Evolutionary conservation across 78 protist species (phyloP), one percentile per base, ranked within the genome.

Genomic region (Dictyostelium firmibasis): DNA sequence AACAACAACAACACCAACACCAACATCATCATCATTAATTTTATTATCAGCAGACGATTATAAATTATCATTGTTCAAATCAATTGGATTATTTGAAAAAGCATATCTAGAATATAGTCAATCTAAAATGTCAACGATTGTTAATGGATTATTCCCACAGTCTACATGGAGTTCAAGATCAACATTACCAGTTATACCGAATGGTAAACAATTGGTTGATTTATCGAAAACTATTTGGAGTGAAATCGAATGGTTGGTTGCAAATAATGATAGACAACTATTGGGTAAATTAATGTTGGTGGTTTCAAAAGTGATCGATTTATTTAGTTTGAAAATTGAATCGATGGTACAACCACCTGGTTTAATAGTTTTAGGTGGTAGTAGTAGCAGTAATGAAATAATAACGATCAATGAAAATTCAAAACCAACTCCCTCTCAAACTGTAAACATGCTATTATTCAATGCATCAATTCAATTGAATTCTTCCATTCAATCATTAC

Each of bases 191-290:
- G 33, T 6, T 43, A 29, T 23, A 62, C 87, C 69, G 25, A 76
- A 69, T 8, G 27, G 64, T 13, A 89, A 89, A 33, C 94, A 89
- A 43, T 41, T 89, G 79, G 82, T 89, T 4, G 94, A 89, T 29
- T 60, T 89, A 10, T 89, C 94, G 23, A 78, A 81, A 62, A 41
- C 41, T 1, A 81, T 89, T 33, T 89, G 94, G 94, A 35, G 82
- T 38, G 86, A 81, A 75, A 81, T 89, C 10, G 94, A 89, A 47
- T 38, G 20, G 50, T 14, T 82, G 4, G 70, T 47, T 16, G 62
- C 44, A 29, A 67, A 74, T 20, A 33, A 78, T 31, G 79, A 89
- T 35, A 41, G 31, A 4, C 44, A n/a, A 4, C 41, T 89, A 4
- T 7, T 81, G 0, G 23, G 33, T 35, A 89, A 89, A 76, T 47